Base-by-base conservation (phyloP, 768 basidiomycete species). In the Kwoniella shandongensis region DNA sequence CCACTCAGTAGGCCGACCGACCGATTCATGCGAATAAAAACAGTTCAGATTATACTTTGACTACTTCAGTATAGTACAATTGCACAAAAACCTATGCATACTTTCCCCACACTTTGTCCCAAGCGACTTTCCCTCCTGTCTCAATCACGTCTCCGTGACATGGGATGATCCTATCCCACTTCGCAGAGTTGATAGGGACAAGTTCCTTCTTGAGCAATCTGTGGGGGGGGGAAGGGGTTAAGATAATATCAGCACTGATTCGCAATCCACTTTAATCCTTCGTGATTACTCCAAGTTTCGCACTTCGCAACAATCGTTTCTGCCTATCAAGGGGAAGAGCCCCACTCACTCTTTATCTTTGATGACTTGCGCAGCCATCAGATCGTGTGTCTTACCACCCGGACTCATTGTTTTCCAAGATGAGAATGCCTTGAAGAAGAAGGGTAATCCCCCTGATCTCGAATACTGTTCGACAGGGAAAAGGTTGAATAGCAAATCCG, bases 401-500 rank as follows among this genome's bases (percentile, higher is more conserved):
- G 77, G 76, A 25, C 59, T 56, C 63, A 78, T 62, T 1, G 55
- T 51, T 10, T 57, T 47, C 27, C 63, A 62, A 2, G 42, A 46
- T 0, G 63, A 66, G 13, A 60, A 22, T 23, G 61, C 27, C 48
- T 65, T 68, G 50, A 65, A 58, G 11, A 69, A 38, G 15, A 25
- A 17, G 4, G 61, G 70, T 7, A 62, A 26, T 49, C 66, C 70
- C 23, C 63, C 63, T 7, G 70, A 64, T 30, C 71, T 66, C 13
- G 73, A 72, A 70, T 79, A 77, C 78, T 91, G 89, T 75, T 93
- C 90, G 1, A 73, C 85, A 3, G 83, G 79, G 0, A 90, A 89
- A 12, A 93, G 79, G 77, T 92, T 92, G 79, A 90, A 83, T 2
- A 93, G 74, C 41, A 93, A 78, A 74, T 96, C 91, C 1, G 88